phyloP scores from a whole-genome alignment of 2,329 filamentous ascomycete genomes.

The Exophiala aquamarina region DNA sequence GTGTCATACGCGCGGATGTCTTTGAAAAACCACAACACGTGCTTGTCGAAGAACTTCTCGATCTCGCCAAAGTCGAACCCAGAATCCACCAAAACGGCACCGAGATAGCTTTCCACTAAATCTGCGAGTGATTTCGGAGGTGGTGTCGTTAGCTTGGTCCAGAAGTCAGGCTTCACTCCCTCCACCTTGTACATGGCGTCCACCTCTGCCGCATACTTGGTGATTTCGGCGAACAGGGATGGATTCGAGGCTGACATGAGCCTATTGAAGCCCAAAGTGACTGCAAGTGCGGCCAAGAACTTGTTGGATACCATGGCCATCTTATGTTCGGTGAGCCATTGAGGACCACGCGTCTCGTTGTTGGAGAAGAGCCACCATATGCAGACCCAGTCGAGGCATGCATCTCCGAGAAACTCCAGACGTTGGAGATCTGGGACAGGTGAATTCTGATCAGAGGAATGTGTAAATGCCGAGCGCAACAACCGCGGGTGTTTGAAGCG shows the following conservation, averaged over 20 bases:
- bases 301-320: slow-evolving; percentile 99
- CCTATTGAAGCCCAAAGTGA: slow-evolving; percentile 73
- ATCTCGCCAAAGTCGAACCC: slow-evolving; percentile 74
- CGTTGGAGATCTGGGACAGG: slow-evolving; percentile 86
- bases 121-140: slow-evolving; percentile 69
- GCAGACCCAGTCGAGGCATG: slow-evolving; percentile 80
- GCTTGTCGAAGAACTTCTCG: slow-evolving; percentile 71
- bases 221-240: slow-evolving; percentile 36
- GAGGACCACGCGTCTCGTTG: slow-evolving; percentile 78
- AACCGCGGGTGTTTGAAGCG: slow-evolving; percentile 74
- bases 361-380: slow-evolving; percentile 78
- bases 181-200: slow-evolving; percentile 44
- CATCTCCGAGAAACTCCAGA: slow-evolving; percentile 88
- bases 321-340: slow-evolving; percentile 98
- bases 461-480: slow-evolving; percentile 80
- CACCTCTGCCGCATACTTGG: slow-evolving; percentile 43
- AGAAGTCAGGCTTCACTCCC: slow-evolving; percentile 40
- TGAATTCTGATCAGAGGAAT: slow-evolving; percentile 78
- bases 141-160: slow-evolving; percentile 38
- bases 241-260: slow-evolving; percentile 58
- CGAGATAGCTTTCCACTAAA: slow-evolving; percentile 83
- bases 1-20: slow-evolving; percentile 87
- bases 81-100: slow-evolving; percentile 88
- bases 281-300: slow-evolving; percentile 80
- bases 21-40: slow-evolving; percentile 75